phyloP scores from a whole-genome alignment of 345 rosid genomes.

The Firmiana major region DNA sequence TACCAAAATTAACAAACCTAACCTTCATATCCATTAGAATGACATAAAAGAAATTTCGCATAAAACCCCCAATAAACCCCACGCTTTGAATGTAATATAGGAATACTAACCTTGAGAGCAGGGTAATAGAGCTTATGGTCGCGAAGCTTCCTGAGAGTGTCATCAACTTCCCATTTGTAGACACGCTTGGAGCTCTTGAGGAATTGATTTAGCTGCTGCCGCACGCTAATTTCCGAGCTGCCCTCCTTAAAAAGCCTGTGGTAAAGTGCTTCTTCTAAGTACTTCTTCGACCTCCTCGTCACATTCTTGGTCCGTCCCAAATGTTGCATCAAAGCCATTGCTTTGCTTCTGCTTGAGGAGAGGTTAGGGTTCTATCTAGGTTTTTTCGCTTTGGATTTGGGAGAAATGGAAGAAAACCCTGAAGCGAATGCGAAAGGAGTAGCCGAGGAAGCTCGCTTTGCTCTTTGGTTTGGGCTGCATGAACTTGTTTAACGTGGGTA shows the following conservation, averaged over 20 bases:
- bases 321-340: constrained; percentile 36
- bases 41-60: neutral
- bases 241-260: constrained; percentile 70
- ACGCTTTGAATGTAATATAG: neutral
- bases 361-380: neutral
- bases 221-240: constrained; percentile 56
- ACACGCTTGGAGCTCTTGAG: constrained; percentile 80
- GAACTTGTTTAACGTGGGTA: neutral
- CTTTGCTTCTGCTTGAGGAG: neutral
- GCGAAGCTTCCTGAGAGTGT: constrained; percentile 83
- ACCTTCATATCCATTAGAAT: neutral
- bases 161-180: constrained; percentile 95
- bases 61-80: neutral
- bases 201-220: constrained; percentile 70
- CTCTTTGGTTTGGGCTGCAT: neutral
- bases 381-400: too few species aligned
- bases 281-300: constrained; percentile 69
- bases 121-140: constrained; percentile 64
- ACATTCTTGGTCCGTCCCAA: constrained; percentile 65
- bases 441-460: neutral
- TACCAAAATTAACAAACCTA: neutral
- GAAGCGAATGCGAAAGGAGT: neutral
- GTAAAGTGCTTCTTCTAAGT: constrained; percentile 81
- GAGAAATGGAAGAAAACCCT: neutral
- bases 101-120: constrained; percentile 68